Percentiles rank a stretch among this genome's conserved stretches.
These are phyloP conservation scores for Candida tammaniensis DNA, from an alignment of 805 yeast genomes.

Conservation along the genomic window DNA sequence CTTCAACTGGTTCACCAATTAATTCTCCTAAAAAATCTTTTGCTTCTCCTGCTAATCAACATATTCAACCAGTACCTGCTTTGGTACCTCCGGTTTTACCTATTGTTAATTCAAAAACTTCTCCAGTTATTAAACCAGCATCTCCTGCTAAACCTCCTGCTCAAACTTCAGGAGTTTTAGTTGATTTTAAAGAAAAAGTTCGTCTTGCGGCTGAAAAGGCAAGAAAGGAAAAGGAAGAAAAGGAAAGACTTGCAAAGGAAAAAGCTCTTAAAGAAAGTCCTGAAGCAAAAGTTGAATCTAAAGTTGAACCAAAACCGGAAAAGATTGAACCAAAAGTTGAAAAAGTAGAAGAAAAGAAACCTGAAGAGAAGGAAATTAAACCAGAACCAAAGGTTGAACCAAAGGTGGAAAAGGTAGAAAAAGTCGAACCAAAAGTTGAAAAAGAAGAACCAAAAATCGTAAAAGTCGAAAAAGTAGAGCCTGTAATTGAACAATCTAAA, in stretches of 20 bases:
- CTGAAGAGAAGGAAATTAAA: conserved; percentile 7
- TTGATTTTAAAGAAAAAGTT: conserved; percentile 13
- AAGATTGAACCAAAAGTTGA: conserved; percentile 6
- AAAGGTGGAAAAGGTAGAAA: conserved; percentile 3
- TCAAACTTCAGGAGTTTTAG: conserved; percentile 9
- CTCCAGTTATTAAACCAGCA: conserved; percentile 12
- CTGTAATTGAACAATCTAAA: conserved; percentile 12
- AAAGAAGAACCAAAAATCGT: conserved; percentile 8
- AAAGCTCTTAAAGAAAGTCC: conserved; percentile 7
- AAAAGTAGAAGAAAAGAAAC: conserved; percentile 6
- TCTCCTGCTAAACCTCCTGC: conserved; percentile 8
- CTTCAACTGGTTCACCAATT: conserved; percentile 27
- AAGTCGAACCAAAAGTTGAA: conserved; percentile 7
- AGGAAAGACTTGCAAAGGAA: conserved; percentile 5
- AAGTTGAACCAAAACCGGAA: conserved; percentile 1
- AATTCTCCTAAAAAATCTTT: conserved; percentile 22
- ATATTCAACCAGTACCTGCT: conserved; percentile 3
- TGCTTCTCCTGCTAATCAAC: conserved; percentile 15
- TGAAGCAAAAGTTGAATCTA: conserved; percentile 1
- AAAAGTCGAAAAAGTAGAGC: conserved; percentile 12
- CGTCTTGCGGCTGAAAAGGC: conserved; percentile 8
- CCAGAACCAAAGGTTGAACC: conserved; percentile 10
- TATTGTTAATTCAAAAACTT: conserved; percentile 14
- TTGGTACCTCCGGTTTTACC: conserved; percentile 6
- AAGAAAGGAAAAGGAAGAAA: conserved; percentile 6